Evolutionary conservation across 805 yeast genomes (phyloP).

Genomic region (Candida andamanensis): DNA sequence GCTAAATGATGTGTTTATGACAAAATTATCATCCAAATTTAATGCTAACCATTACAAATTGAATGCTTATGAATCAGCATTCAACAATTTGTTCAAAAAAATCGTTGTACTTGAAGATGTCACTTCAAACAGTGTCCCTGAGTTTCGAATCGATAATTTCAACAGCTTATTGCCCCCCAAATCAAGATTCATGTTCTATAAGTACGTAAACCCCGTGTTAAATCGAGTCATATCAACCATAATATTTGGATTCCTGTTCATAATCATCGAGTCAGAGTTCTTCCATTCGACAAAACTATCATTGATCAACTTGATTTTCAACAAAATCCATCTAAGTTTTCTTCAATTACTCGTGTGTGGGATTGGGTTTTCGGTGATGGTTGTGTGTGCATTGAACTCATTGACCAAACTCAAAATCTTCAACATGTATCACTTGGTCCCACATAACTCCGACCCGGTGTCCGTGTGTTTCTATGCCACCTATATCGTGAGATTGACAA

Average conservation of each 20-base stretch:
- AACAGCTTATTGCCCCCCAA: constrained; percentile 31
- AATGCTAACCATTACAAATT: constrained; percentile 48
- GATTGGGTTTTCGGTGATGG: constrained; percentile 56
- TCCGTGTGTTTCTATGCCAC: constrained; percentile 73
- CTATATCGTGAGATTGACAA: constrained; percentile 75
- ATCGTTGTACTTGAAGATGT: constrained; percentile 56
- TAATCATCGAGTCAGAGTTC: constrained; percentile 68
- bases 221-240: constrained; percentile 41
- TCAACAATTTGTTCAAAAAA: constrained; percentile 43
- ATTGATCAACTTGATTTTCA: constrained; percentile 48
- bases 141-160: constrained; percentile 18
- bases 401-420: constrained; percentile 65
- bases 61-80: constrained; percentile 53
- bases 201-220: constrained; percentile 41
- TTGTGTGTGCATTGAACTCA: constrained; percentile 59
- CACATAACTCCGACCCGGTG: constrained; percentile 66
- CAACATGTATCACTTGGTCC: constrained; percentile 71
- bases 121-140: constrained; percentile 24
- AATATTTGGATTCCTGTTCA: constrained; percentile 41
- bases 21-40: constrained; percentile 47
- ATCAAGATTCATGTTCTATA: constrained; percentile 35
- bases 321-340: constrained; percentile 19
- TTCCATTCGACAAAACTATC: constrained; percentile 66
- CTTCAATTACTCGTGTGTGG: constrained; percentile 36
- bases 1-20: constrained; percentile 40